These are phyloP conservation scores for Candida sonorensis DNA, from an alignment of 805 yeast species.

Conservation along the genomic window DNA sequence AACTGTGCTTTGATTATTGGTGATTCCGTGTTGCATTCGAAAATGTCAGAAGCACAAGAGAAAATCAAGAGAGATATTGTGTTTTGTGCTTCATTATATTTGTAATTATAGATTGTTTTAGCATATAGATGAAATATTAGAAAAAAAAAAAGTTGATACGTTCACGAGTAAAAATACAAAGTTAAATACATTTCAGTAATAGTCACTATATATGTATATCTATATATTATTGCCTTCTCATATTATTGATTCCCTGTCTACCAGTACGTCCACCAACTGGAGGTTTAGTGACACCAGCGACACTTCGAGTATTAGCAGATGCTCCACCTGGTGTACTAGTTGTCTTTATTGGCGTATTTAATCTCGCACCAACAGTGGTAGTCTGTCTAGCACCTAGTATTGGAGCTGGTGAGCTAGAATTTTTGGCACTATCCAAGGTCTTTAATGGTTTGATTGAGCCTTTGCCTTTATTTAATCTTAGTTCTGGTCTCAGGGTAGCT, in stretches of 20 bases:
- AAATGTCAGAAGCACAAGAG: conserved; percentile 91
- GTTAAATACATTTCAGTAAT: background rate
- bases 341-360: conserved; percentile 14
- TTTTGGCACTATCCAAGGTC: conserved; percentile 11
- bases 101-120: conserved; percentile 30
- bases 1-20: conserved; percentile 94
- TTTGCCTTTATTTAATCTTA: conserved; percentile 26
- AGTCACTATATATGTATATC: no score
- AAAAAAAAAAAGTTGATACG: no score
- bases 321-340: no score
- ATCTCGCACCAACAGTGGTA: conserved; percentile 3
- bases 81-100: conserved; percentile 89
- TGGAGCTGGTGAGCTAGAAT: background rate
- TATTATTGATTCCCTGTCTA: background rate
- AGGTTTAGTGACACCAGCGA: conserved; percentile 16
- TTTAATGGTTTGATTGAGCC: conserved; percentile 26
- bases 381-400: no score
- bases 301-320: conserved; percentile 5
- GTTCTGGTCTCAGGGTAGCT: conserved; percentile 22
- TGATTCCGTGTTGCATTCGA: conserved; percentile 79
- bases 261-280: conserved; percentile 2
- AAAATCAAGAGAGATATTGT: conserved; percentile 94
- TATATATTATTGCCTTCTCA: conserved; percentile 1
- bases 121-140: no score
- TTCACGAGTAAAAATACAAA: no score